Evolutionary conservation across 2,329 filamentous ascomycete species (phyloP), one percentile per base, ranked within the genome.

Genomic region (Thermothelomyces thermophilus): DNA sequence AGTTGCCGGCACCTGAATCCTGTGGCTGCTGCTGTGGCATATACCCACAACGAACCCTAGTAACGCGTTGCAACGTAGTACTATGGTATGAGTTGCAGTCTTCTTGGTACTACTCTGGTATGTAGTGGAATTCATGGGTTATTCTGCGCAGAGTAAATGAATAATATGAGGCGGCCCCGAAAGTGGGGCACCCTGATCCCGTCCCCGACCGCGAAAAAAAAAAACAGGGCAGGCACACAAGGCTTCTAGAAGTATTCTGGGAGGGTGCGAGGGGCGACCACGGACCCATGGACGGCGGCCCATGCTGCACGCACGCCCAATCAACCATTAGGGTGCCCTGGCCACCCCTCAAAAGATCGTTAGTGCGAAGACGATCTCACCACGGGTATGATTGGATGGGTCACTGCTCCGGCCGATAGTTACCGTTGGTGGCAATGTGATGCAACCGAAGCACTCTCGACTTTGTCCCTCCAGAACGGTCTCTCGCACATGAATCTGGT

Each of bases 231-330:
- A 26, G 24, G 24, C 24, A 26, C 24, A 9, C 5, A 9, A 44
- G 44, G 50, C 55, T 60, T 60, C 58, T 58, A 58, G 58, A 60
- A 60, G 55, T 17, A 44, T 59, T 59, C 53, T 20, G 17, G 8
- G 41, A 31, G 17, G 40, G 31, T 44, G 8, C 5, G n/a, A 39
- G 46, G 47, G 42, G 34, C 43, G 44, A 5, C 16, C 26, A 31
- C 43, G n/a, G n/a, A 13, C 10, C 22, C 35, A 28, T 22, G 6
- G 20, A 30, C 26, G 17, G 22, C 44, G 13, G 39, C 34, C 43
- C 22, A 22, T 39, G 34, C 30, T 39, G 22, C 33, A n/a, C n/a
- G 43, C 30, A 24, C n/a, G 42, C 16, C 48, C 48, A 50, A 46
- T 50, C 42, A 50, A 46, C 46, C 42, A 50, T 20, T 24, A 13